These are phyloP conservation scores for Amanita inopinata DNA, from an alignment of 768 basidiomycete species.

Conservation along the genomic window DNA sequence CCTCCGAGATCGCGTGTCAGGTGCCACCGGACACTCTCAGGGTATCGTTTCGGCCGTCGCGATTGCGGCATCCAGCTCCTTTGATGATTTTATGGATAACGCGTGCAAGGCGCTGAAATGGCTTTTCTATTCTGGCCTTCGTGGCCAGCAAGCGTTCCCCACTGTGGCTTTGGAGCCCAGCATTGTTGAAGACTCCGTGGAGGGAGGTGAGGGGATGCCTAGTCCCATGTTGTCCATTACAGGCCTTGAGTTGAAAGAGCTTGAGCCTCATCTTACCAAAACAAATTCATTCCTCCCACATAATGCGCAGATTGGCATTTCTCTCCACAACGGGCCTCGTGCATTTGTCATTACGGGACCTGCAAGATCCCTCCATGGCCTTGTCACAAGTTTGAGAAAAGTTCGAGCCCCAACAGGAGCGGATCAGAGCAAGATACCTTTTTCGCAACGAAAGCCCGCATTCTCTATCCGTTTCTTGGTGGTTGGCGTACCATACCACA, in stretches of 20 bases:
- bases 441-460: conserved; percentile 89
- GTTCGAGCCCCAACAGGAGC: conserved; percentile 77
- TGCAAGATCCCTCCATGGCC: conserved; percentile 83
- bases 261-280: conserved; percentile 73
- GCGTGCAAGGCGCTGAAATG: conserved; percentile 79
- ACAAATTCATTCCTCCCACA: conserved; percentile 80
- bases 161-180: conserved; percentile 80
- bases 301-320: conserved; percentile 74
- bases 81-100: conserved; percentile 68
- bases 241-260: conserved; percentile 65
- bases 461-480: conserved; percentile 91
- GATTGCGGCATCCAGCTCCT: conserved; percentile 70
- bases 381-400: conserved; percentile 86
- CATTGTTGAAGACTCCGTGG: conserved; percentile 79
- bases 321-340: conserved; percentile 87
- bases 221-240: conserved; percentile 90
- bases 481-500: conserved; percentile 96
- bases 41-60: conserved; percentile 92
- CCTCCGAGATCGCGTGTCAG: conserved; percentile 64
- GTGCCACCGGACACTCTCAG: conserved; percentile 95
- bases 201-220: conserved; percentile 89
- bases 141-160: conserved; percentile 93
- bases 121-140: conserved; percentile 89
- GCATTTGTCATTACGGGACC: conserved; percentile 93
- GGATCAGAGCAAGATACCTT: conserved; percentile 91